Evolutionary conservation across 352 stramenopile genomes (phyloP), one percentile per base, ranked within the genome.

Genomic region (Phytopythium litorale): DNA sequence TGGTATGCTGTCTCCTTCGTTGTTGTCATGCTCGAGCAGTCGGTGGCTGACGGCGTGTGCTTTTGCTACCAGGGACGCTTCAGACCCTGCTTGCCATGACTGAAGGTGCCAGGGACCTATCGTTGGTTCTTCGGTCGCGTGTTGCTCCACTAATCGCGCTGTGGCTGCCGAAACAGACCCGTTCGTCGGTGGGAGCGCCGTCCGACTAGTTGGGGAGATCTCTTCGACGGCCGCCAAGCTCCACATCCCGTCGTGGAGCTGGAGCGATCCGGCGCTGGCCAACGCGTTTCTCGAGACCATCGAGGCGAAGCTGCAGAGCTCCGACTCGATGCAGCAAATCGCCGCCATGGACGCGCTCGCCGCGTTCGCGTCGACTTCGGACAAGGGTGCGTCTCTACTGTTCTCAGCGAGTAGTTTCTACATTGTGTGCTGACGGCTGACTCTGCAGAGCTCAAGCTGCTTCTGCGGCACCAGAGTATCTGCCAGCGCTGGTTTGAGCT

Each of bases 291-390:
- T 95, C n/a, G 74, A 73, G 51, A 89, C 83, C 4, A 75, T 94
- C 37, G 77, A 91, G 53, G 65, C 60, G 33, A 91, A 92, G 61
- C 68, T 94, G 28, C 74, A 92, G 63, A 85, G 71, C 45, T 60
- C 62, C 0, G 82, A 94, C 28, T 63, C 73, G 19, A 69, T 91
- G 11, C 72, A 95, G 65, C 79, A 92, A 51, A 92, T 95, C 57
- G 87, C 87, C 33, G 87, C 81, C 12, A 93, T 93, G 84, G 87
- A 96, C 49, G 85, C 83, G 9, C 69, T 94, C 35, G 83, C 83
- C 60, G 84, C 81, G 3, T 96, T 94, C 57, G 83, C 74, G 13
- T 89, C 78, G 7, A 87, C 87, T 4, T 92, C 87, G 3, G 79
- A 90, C 30, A 89, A 91, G 80, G 87, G 43, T 50, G 43, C 21